These are phyloP conservation scores for Curvularia spicifera DNA, from an alignment of 2,329 filamentous ascomycete species.

Conservation along the genomic window DNA sequence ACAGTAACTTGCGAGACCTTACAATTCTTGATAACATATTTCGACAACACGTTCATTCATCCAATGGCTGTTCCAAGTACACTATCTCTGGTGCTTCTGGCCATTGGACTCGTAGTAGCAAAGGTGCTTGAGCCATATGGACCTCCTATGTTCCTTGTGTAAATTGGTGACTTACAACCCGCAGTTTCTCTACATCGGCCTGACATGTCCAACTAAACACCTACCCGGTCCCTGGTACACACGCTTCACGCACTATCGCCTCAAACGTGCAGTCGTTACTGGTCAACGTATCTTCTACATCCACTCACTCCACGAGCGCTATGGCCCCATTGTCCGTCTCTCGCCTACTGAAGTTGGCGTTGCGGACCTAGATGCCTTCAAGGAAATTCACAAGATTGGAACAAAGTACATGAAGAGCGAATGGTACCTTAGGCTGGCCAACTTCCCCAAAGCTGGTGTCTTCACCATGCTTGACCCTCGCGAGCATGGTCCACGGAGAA, in stretches of 20 bases:
- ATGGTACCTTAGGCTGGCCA: slow-evolving; percentile 35
- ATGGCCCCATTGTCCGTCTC: slow-evolving; percentile 43
- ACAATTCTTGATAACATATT: not conserved
- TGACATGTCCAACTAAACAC: slow-evolving; percentile 38
- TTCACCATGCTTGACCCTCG: slow-evolving; percentile 50
- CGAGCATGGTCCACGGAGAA: slow-evolving; percentile 44
- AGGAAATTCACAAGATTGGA: slow-evolving; percentile 40
- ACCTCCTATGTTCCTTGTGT: not conserved
- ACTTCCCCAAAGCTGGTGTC: slow-evolving; percentile 38
- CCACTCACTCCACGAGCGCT: slow-evolving; percentile 45
- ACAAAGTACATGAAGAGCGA: slow-evolving; percentile 39
- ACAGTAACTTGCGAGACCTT: not conserved
- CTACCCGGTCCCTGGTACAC: slow-evolving; percentile 43
- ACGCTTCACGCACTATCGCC: slow-evolving; percentile 43
- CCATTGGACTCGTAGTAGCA: slow-evolving; percentile 3
- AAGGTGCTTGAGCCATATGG: not conserved
- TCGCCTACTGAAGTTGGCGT: slow-evolving; percentile 41
- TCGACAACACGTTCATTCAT: not conserved
- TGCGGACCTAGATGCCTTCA: slow-evolving; percentile 38
- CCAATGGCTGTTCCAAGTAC: not conserved
- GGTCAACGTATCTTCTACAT: slow-evolving; percentile 51
- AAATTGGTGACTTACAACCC: slow-evolving; percentile 1
- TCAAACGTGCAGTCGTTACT: slow-evolving; percentile 48
- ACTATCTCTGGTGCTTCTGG: not conserved
- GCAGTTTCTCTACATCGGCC: slow-evolving; percentile 29